Evolutionary conservation across 116 monocot species (phyloP).

Genomic region (Papilionanthe hybrid): DNA sequence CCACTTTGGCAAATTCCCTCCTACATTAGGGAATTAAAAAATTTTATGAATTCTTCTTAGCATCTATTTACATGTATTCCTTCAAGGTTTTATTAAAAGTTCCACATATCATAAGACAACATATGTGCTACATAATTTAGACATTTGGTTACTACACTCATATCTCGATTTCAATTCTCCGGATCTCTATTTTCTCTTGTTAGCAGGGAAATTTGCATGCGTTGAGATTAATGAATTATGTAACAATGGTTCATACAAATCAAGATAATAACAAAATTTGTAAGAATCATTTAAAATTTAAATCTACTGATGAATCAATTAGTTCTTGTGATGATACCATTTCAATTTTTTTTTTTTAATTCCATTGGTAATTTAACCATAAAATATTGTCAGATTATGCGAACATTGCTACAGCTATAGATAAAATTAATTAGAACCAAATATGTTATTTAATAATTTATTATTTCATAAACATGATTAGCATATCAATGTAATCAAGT

Average conservation of each 20-base stretch:
- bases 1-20: neutral
- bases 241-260: neutral
- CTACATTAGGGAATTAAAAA: neutral
- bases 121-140: neutral
- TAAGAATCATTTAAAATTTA: neutral
- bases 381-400: neutral
- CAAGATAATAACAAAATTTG: neutral
- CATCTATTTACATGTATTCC: neutral
- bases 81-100: neutral
- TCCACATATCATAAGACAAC: neutral
- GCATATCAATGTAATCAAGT: neutral
- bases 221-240: neutral
- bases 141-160: neutral
- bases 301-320: neutral
- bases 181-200: neutral
- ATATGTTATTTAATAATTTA: neutral
- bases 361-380: neutral
- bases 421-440: neutral
- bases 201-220: neutral
- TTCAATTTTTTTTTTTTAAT: neutral
- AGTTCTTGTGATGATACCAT: neutral
- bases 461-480: neutral
- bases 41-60: neutral
- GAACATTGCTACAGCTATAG: neutral
- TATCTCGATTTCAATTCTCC: neutral